Evolutionary conservation across 306 rosid species (phyloP), one percentile per base, ranked within the genome.

Genomic region (Sicyos baderoa): DNA sequence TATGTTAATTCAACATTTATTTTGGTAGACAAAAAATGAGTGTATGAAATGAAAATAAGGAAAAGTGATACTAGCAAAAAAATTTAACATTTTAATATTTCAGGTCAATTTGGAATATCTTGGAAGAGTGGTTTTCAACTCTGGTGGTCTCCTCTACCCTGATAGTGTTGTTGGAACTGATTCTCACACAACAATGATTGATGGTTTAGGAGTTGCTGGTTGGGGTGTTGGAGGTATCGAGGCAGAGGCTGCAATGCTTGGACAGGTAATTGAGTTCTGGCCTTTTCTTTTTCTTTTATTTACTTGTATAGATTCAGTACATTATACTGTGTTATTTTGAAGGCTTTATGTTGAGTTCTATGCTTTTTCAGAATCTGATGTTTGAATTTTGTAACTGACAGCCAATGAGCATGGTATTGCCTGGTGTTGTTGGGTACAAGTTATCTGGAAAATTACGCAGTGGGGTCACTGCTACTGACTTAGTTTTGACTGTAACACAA

Each of bases 201-300:
- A 92, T 62, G 96, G 97, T 60, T 84, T 92, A 73, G 92, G 96
- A 35, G 97, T 89, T 75, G 96, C 97, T 70, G 96, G 97, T 44
- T 92, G 96, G 96, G 95, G 96, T 70, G 96, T 92, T 75, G 96
- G 97, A 55, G 96, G 97, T 76, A 92, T 92, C 71, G 97, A 92
- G 82, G 97, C 95, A 5, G 97, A 92, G 81, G 90, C 96, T 52
- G 79, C 95, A 72, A 40, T 40, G 45, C 45, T 40, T 40, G 45
- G 45, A 40, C 45, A 40, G 9, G 45, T 40, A 40, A 40, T 10
- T 22, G 6, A 9, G 40, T 72, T 78, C n/a, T 54, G 21, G 57
- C 4, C 27, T 12, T 9, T 37, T 45, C n/a, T 64, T 27, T 67
- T 54, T 18, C 17, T 27, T 63, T 55, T 60, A 40, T 70, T 15